These are phyloP conservation scores for Dothideomycetes sp. DNA, from an alignment of 2,329 filamentous ascomycete species.

Conservation along the genomic window DNA sequence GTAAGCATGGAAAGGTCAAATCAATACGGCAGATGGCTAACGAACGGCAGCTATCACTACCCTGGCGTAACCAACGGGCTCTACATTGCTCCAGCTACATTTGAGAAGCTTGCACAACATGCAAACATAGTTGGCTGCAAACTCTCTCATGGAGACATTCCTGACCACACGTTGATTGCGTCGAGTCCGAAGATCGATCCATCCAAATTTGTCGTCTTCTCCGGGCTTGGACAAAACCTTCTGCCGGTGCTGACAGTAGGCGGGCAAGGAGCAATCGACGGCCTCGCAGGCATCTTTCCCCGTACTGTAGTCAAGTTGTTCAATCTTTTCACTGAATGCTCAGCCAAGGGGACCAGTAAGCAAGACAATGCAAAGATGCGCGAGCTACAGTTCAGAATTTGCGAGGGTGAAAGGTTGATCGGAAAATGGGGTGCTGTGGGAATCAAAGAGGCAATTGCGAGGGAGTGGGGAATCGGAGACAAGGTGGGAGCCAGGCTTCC, in stretches of 20 bases:
- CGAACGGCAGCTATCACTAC: conserved; percentile 45
- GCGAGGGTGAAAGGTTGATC: conserved; percentile 50
- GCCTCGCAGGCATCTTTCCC: conserved; percentile 54
- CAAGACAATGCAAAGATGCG: conserved; percentile 38
- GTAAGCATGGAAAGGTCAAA: conserved; percentile 30
- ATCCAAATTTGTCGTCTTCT: conserved; percentile 48
- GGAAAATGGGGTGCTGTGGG: conserved; percentile 50
- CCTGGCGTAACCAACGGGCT: conserved; percentile 58
- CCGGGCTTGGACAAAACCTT: conserved; percentile 55
- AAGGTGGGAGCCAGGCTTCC: conserved; percentile 49
- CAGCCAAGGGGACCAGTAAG: conserved; percentile 29
- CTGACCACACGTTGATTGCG: conserved; percentile 51
- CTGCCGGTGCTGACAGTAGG: conserved; percentile 52
- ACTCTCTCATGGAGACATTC: conserved; percentile 56
- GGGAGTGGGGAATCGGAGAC: conserved; percentile 49
- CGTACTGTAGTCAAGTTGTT: conserved; percentile 49
- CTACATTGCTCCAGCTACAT: conserved; percentile 46
- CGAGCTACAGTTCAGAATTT: conserved; percentile 49
- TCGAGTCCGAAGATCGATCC: conserved; percentile 49
- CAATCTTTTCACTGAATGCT: conserved; percentile 32
- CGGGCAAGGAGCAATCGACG: conserved; percentile 56
- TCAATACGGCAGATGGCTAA: too few relatives aligned
- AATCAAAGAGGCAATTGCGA: conserved; percentile 52
- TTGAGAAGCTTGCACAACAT: conserved; percentile 47
- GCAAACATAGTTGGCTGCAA: conserved; percentile 60